A percentile compares a stretch with the other conserved stretches of the same genome.
Conservation (phyloP, 495 filamentous ascomycete genomes). For the Aspergillus nanangensis region DNA sequence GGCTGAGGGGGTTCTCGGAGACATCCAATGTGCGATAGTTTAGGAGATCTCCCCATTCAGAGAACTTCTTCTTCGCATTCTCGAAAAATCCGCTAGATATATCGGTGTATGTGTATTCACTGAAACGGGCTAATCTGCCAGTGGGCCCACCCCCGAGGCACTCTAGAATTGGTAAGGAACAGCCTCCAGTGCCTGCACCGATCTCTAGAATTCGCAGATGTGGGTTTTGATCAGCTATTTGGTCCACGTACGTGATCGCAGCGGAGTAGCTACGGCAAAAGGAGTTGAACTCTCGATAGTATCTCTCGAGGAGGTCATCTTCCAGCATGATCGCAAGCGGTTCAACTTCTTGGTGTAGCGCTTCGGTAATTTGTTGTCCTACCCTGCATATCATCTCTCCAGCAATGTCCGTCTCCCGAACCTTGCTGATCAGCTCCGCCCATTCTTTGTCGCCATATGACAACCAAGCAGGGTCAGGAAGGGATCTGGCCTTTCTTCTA, state of each 20-base stretch:
- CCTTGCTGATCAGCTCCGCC: background rate
- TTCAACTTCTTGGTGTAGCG: constrained; percentile 25
- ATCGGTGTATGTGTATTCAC: constrained; percentile 5
- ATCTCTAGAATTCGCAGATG: constrained; percentile 2
- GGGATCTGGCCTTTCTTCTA: too few relatives aligned
- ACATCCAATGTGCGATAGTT: constrained; percentile 19
- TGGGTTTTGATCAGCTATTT: background rate
- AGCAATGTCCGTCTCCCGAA: background rate
- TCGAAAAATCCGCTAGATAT: constrained; percentile 7
- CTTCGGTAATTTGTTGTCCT: constrained; percentile 12
- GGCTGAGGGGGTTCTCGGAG: constrained; percentile 3
- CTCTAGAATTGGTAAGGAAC: background rate
- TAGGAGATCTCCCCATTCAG: background rate
- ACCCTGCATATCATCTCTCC: background rate
- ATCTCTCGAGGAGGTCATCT: constrained; percentile 13
- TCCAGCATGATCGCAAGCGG: constrained; percentile 25
- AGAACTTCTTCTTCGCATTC: background rate
- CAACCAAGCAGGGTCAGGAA: too few relatives aligned
- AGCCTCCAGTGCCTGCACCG: constrained; percentile 6
- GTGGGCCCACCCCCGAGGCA: too few relatives aligned
- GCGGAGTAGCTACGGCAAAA: background rate
- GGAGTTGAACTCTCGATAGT: constrained; percentile 5
- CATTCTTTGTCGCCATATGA: too few relatives aligned
- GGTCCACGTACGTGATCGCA: background rate
- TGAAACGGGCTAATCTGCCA: background rate